These are phyloP conservation scores for Fraxinus latifolia DNA, from an alignment of 305 asterid species.

Conservation along the genomic window DNA sequence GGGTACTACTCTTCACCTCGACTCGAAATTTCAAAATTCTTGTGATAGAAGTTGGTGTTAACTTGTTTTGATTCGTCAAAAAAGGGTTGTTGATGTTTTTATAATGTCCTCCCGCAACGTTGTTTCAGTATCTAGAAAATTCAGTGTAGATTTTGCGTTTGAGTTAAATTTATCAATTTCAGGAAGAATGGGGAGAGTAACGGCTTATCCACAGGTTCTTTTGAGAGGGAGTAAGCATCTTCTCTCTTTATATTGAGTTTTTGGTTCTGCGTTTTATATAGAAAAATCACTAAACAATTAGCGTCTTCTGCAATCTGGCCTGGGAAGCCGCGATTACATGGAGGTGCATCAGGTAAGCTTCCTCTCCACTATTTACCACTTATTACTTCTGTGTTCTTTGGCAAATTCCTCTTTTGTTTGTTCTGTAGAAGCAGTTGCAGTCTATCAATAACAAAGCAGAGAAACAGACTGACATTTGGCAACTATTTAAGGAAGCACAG, in stretches of 20 bases:
- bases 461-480: slow-evolving; percentile 55
- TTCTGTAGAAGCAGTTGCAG: slow-evolving; percentile 35
- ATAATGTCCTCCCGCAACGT: background rate
- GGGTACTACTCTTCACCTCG: slow-evolving; percentile 25
- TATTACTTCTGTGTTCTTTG: slow-evolving; percentile 9
- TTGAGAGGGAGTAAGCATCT: slow-evolving; percentile 35
- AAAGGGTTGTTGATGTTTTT: background rate
- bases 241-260: slow-evolving; percentile 1
- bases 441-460: slow-evolving; percentile 32
- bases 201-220: slow-evolving; percentile 33
- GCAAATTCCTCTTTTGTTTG: slow-evolving; percentile 14
- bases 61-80: background rate
- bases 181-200: slow-evolving; percentile 31
- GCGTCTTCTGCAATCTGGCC: slow-evolving; percentile 34
- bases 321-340: slow-evolving; percentile 32
- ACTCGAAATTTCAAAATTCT: background rate
- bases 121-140: background rate
- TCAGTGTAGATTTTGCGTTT: slow-evolving; percentile 12
- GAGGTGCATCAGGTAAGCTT: slow-evolving; percentile 42
- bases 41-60: background rate
- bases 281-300: slow-evolving; percentile 7
- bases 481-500: slow-evolving; percentile 72
- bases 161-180: slow-evolving; percentile 20
- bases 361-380: background rate
- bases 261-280: slow-evolving; percentile 6